Base-by-base conservation (phyloP, 345 rosid species). In the Rubroshorea leprosula region DNA sequence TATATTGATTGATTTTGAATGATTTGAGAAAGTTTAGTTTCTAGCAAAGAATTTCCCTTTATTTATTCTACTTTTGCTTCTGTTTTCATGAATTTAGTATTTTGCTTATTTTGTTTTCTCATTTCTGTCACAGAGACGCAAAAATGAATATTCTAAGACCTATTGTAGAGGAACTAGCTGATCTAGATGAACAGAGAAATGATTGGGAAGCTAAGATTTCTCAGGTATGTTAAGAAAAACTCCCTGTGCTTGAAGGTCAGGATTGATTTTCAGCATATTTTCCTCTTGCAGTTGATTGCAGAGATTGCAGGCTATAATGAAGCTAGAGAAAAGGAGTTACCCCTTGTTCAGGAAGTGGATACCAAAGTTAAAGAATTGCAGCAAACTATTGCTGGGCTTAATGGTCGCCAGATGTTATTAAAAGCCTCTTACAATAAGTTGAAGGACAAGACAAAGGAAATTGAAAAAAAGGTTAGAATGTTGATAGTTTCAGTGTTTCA, bases 341-440 rank as follows among this genome's bases (percentile, higher is more conserved):
- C 97, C 3, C 67, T 79, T 71, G 85, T 83, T 58, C 89, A 83
- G 67, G 88, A 87, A 74, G 46, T 81, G 13, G 87, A 85, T 52
- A 62, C 72, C 3, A 72, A 66, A 61, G 82, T 90, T 51, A 79
- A 83, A 67, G 89, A 87, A 52, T 72, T 93, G 56, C 80, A 58
- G 16, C 83, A 82, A 70, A 79, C 69, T 6, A 76, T 93, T 71
- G 65, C 72, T 41, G 80, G 70, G 39, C 90, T 87, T 52, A 89
- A 90, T 83, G 79, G 76, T 68, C 78, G 82, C 50, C 99, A 93
- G 78, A 48, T 74, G 72, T 78, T 92, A 39, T 75, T 85, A 25
- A 79, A 80, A 67, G 71, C 84, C 63, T 62, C 80, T 14, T 72
- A 69, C 25, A 64, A 83, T 17, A 81, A 82, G 49, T 63, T 81